Evolutionary conservation across 1,284 basidiomycete species (phyloP), one percentile per base, ranked within the genome.

Genomic region (Ustilago bromivora): DNA sequence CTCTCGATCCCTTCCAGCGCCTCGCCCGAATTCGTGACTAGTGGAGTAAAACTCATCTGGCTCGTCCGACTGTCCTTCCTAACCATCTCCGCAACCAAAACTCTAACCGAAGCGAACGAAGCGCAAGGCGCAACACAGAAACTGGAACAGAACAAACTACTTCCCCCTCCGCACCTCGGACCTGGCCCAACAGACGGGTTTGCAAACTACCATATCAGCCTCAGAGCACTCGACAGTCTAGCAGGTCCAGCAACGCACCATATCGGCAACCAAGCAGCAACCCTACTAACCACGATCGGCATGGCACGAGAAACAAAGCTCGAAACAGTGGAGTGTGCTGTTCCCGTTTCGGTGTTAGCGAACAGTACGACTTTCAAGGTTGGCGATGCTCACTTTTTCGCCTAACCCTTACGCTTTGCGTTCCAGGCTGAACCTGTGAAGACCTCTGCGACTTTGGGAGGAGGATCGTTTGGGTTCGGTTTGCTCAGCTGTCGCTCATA

Each of bases 291-390:
- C 5, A 46, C 58, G 7, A 13, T 66, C 2, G 67, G 64, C 2
- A 67, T 35, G 12, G 65, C 66, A 2, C 52, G 38, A 28, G 80
- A 82, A 55, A 77, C 77, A 11, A 80, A 78, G 57, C 66, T 85
- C 2, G 84, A 85, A 43, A 83, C 84, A 10, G 83, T 85, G 15
- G 84, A 85, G 54, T 85, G 83, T 56, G 76, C 82, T 2, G 80
- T 85, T 9, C 82, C 84, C 4, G 66, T 85, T 2, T 65, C 57
- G 13, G 76, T 85, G 41, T 55, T 84, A 47, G 78, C 84, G 9
- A 80, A 81, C 66, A 80, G 76, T 36, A 81, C 82, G 9, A 73
- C 71, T 32, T 80, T 76, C 49, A 69, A 70, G 38, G 67, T 80
- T 6, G 71, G 76, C 15, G 71, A 79, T 32, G 80, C 78, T 2